Evolutionary conservation across 257 asterid species (phyloP), one percentile per base, ranked within the genome.

Genomic region (Pogostemon cablin): DNA sequence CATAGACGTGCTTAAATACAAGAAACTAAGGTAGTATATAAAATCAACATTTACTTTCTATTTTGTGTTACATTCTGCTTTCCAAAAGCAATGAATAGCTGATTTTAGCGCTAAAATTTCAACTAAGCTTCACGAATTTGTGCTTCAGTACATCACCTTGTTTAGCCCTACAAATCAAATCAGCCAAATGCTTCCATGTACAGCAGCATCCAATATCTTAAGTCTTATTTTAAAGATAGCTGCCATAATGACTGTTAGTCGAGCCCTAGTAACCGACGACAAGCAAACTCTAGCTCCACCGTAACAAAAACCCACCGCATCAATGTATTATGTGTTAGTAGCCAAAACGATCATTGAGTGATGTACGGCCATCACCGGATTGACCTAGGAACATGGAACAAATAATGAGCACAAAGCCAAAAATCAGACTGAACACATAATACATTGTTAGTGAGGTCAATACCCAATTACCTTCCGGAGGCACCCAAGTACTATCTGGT

Each of bases 291-390:
- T 25, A 25, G 32, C 32, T 25, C 32, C 32, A 25, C 32, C 32
- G 32, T 34, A 34, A 9, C 63, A 38, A 41, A 43, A n/a, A 68
- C 17, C 15, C 8, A 7, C 32, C 32, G 1, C 32, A 25, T 1
- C 25, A 7, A 41, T 34, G 32, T 25, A 25, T 25, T 25, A 25
- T 0, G 32, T 34, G 38, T 83, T 68, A 93, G 81, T 91, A 93
- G 49, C 99, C 99, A 71, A 85, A 79, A 35, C 91, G 96, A 71
- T 93, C 97, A 72, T 93, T 91, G 76, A 93, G 74, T 2, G 97
- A 84, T 43, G 96, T 93, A 10, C 97, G 93, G 9, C 96, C 98
- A 65, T 93, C 99, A 15, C 99, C 98, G 0, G 96, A 91, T 85
- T 93, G 98, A 53, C 97, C 97, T 93, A 62, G 15, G 79, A 82